phyloP scores from a whole-genome alignment of 257 asterid species.

The Coffea eugenioides region DNA sequence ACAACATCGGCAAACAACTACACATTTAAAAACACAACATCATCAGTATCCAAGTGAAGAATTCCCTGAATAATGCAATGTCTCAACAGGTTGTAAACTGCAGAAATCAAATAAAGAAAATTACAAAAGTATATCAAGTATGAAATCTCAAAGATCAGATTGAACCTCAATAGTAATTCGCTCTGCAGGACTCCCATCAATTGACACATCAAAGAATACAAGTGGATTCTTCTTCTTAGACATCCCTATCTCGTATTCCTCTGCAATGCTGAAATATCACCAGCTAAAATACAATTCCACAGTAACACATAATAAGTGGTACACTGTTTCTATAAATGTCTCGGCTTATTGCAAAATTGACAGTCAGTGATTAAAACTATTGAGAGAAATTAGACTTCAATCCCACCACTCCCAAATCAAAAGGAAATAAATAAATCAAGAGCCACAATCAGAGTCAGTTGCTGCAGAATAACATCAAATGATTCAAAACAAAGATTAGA shows the following conservation, averaged over 20 bases:
- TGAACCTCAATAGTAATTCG: constrained; percentile 76
- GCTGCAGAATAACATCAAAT: no score
- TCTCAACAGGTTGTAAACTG: neutral
- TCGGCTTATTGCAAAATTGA: no score
- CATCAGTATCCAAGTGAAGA: neutral
- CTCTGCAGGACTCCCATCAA: constrained; percentile 64
- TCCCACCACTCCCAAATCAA: neutral
- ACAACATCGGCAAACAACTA: constrained; percentile 92
- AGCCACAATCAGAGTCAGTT: no score
- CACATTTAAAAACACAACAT: constrained; percentile 25
- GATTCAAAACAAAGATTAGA: no score
- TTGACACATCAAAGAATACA: constrained; percentile 78
- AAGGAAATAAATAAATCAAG: no score
- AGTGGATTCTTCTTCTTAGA: constrained; percentile 61
- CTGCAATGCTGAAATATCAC: constrained; percentile 19
- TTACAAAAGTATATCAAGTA: constrained; percentile 12
- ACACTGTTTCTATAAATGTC: neutral
- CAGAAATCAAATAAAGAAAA: neutral
- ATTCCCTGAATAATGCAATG: neutral
- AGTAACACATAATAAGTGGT: neutral
- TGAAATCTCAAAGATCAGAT: constrained; percentile 1
- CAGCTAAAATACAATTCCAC: neutral
- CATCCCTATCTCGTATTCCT: constrained; percentile 47
- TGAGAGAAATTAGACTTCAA: neutral
- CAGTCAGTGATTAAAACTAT: neutral